Base-by-base conservation (phyloP, 106 monocot species). In the Dactylorhiza incarnata region DNA sequence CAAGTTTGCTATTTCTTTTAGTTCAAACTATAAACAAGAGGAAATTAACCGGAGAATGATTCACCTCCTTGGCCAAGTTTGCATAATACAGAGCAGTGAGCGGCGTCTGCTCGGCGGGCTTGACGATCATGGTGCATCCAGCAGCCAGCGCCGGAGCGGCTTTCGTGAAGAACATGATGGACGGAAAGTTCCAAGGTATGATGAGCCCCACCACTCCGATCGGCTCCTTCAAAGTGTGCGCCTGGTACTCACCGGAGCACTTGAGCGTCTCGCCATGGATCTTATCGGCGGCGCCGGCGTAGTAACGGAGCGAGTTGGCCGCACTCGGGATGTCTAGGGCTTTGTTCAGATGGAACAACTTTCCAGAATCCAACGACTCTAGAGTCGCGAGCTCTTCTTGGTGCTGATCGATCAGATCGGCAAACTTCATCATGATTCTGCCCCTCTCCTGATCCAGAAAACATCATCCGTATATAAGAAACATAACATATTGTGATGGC, bases 41-140 rank as follows among this genome's bases (percentile, higher is more conserved):
- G n/a, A n/a, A n/a, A n/a, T n/a, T 17, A n/a, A 8, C 0, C 6
- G 16, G 6, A 47, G 9, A 19, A 48, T 2, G 2, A 25, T 11
- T 68, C 25, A 89, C 89, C 81, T 82, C 45, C 71, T 88, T 91
- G 5, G 91, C 86, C 52, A 91, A 78, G 52, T 84, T 58, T 14
- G 86, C 88, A 66, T 82, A 86, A 73, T 49, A 83, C 45, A 91
- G 80, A 5, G 91, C 91, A 19, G 88, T 82, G 24, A 91, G 84
- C 0, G 91, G 91, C 6, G 88, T 91, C 24, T 91, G 86, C 82
- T 91, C 91, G 4, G 88, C 91, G 2, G 91, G 91, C 80, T 91
- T 91, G 68, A 91, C 84, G 14, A 91, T 63, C 81, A 88, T 78
- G 15, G 91, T 91, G 84, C 91, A 91, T 2, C 91, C 91, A 5